phyloP scores from a whole-genome alignment of 148 eudicot species.

The Amaranthus cruentus region DNA sequence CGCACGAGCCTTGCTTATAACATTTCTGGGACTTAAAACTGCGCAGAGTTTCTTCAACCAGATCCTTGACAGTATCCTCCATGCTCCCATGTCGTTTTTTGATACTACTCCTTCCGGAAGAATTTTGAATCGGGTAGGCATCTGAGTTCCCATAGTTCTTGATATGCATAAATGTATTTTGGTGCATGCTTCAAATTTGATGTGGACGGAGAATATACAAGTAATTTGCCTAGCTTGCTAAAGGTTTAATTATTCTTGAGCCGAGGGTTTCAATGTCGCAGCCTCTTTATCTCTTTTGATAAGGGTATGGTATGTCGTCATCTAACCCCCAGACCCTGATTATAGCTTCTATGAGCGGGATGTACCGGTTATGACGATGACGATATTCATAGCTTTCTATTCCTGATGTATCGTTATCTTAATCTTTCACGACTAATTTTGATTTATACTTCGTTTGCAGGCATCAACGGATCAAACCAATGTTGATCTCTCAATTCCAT shows the following conservation, averaged over 20 bases:
- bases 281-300: too few species aligned
- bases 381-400: not conserved
- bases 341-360: too few species aligned
- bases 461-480: slow-evolving; percentile 55
- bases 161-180: too few species aligned
- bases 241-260: too few species aligned
- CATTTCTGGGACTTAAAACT: slow-evolving; percentile 48
- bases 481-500: slow-evolving; percentile 45
- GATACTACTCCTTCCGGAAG: slow-evolving; percentile 76
- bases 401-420: not conserved
- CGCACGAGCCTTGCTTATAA: slow-evolving; percentile 28
- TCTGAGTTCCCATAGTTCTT: not conserved
- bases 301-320: too few species aligned
- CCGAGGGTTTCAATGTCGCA: too few species aligned
- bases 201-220: not conserved
- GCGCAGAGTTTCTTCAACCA: slow-evolving; percentile 52
- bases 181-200: not conserved
- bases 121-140: slow-evolving; percentile 48
- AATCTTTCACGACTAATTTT: slow-evolving; percentile 8
- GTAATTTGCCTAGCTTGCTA: not conserved
- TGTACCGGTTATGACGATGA: too few species aligned
- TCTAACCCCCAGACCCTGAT: too few species aligned
- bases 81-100: slow-evolving; percentile 72
- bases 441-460: slow-evolving; percentile 29
- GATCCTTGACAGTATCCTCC: slow-evolving; percentile 42